Conservation (phyloP, 768 basidiomycete species). For the Pisolithus marmoratus region DNA sequence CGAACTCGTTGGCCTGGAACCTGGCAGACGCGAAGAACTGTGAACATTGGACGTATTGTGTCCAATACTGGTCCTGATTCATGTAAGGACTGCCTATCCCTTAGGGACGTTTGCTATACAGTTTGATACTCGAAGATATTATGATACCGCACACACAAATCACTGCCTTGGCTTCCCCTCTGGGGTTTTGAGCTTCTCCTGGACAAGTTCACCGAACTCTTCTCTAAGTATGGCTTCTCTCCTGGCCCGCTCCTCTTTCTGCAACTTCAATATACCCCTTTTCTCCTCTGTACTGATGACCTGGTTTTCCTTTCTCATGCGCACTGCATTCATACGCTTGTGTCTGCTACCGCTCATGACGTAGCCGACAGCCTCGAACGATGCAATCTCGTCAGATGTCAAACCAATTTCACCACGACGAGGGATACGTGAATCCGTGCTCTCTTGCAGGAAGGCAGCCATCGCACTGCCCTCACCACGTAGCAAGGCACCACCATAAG, state of each 20-base stretch:
- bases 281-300: conserved; percentile 99
- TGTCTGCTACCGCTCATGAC: conserved; percentile 97
- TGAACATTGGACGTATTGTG: conserved; percentile 21
- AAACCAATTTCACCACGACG: conserved; percentile 98
- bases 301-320: conserved; percentile 99
- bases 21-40: conserved; percentile 47
- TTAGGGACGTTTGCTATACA: too few relatives aligned
- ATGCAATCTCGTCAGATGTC: conserved; percentile 79
- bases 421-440: conserved; percentile 82
- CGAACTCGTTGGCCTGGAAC: conserved; percentile 66
- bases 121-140: background rate
- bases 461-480: conserved; percentile 97
- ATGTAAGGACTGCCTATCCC: too few relatives aligned
- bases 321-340: conserved; percentile 96
- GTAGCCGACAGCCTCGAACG: conserved; percentile 86
- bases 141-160: background rate
- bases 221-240: conserved; percentile 85
- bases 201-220: conserved; percentile 82
- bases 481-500: conserved; percentile 84
- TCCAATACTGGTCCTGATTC: too few relatives aligned
- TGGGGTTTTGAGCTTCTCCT: conserved; percentile 61
- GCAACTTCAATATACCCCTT: conserved; percentile 89
- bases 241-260: conserved; percentile 89
- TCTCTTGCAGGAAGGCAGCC: conserved; percentile 92
- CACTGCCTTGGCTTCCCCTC: conserved; percentile 19